Evolutionary conservation across 1,284 basidiomycete species (phyloP).

Genomic region (Cystobasidium slooffiae): DNA sequence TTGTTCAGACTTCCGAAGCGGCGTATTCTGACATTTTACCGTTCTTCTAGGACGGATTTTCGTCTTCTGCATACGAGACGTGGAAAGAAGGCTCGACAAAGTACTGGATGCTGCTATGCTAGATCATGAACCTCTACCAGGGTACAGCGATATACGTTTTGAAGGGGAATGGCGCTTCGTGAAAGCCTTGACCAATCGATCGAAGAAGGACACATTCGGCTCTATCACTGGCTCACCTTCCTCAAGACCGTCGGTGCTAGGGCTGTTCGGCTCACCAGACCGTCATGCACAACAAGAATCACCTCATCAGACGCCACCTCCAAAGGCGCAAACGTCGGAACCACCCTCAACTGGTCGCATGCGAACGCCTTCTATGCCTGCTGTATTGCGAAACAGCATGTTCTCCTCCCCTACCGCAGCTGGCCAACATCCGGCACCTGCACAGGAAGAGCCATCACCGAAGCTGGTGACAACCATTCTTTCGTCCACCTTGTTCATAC

Average conservation of each 20-base stretch:
- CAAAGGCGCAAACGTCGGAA: background rate
- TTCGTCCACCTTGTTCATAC: slow-evolving; percentile 81
- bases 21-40: slow-evolving; percentile 73
- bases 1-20: slow-evolving; percentile 54
- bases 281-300: slow-evolving; percentile 13
- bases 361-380: slow-evolving; percentile 43
- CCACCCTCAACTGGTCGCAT: slow-evolving; percentile 17
- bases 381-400: slow-evolving; percentile 12
- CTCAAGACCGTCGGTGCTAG: slow-evolving; percentile 33
- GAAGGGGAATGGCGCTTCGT: slow-evolving; percentile 96
- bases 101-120: slow-evolving; percentile 81
- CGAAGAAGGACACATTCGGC: slow-evolving; percentile 60
- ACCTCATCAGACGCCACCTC: background rate
- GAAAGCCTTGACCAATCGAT: slow-evolving; percentile 66
- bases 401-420: slow-evolving; percentile 2
- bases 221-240: slow-evolving; percentile 16
- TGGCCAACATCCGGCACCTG: background rate
- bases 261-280: slow-evolving; percentile 38
- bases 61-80: slow-evolving; percentile 94
- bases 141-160: slow-evolving; percentile 80
- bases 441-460: slow-evolving; percentile 61
- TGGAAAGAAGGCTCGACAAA: slow-evolving; percentile 84
- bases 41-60: slow-evolving; percentile 69
- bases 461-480: slow-evolving; percentile 76
- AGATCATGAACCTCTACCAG: slow-evolving; percentile 78